Evolutionary conservation across 495 filamentous ascomycete genomes (phyloP).

Genomic region (Penicillium samsonianum): DNA sequence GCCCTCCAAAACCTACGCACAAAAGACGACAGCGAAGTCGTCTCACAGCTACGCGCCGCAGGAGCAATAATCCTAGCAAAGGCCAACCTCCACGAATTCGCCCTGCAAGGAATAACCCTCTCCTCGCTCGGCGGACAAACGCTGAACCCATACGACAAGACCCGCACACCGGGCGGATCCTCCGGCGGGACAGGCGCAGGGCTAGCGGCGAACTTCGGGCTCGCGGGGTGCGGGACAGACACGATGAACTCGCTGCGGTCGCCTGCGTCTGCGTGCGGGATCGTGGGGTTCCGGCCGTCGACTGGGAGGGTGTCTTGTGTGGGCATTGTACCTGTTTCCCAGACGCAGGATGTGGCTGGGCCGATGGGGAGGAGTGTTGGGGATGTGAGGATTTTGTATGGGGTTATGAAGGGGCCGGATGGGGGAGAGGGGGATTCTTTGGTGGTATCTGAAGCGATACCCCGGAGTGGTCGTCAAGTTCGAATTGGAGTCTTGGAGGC

Average conservation of each 20-base stretch:
- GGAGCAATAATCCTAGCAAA: constrained; percentile 70
- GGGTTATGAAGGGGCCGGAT: constrained; percentile 50
- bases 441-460: constrained; percentile 24
- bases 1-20: constrained; percentile 50
- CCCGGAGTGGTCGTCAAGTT: constrained; percentile 36
- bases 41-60: constrained; percentile 46
- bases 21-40: constrained; percentile 42
- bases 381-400: constrained; percentile 57
- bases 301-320: constrained; percentile 52
- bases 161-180: constrained; percentile 63
- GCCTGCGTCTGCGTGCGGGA: constrained; percentile 60
- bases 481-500: constrained; percentile 46
- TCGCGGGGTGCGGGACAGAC: constrained; percentile 62
- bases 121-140: constrained; percentile 64
- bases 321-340: constrained; percentile 62
- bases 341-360: constrained; percentile 62
- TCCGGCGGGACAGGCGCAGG: constrained; percentile 64
- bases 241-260: constrained; percentile 64
- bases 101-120: constrained; percentile 60
- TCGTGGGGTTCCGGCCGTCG: constrained; percentile 63
- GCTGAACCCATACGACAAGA: constrained; percentile 61
- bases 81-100: constrained; percentile 65
- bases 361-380: constrained; percentile 56
- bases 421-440: background rate
- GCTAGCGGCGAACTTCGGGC: constrained; percentile 57